Evolutionary conservation across 2,329 filamentous ascomycete genomes (phyloP).

Genomic region (Amylocarpus encephaloides): DNA sequence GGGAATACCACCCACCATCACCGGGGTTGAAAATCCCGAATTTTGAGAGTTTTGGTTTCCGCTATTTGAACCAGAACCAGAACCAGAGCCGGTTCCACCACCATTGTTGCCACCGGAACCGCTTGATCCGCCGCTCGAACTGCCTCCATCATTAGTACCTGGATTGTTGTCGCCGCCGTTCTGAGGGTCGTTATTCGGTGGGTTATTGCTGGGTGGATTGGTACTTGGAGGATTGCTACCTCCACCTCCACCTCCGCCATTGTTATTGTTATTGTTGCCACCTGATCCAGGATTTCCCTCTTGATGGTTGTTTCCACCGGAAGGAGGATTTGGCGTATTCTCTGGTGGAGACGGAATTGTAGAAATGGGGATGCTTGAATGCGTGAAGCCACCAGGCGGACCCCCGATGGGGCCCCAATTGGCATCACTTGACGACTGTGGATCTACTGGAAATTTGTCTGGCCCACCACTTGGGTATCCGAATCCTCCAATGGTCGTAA

Average conservation of each 20-base stretch:
- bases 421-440: neutral
- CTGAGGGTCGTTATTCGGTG: neutral
- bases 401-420: neutral
- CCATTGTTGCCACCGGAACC: neutral
- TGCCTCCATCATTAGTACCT: neutral
- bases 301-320: neutral
- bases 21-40: neutral
- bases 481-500: conserved; percentile 12
- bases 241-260: neutral
- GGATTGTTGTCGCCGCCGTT: neutral
- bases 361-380: conserved; percentile 1
- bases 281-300: neutral
- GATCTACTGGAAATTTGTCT: neutral
- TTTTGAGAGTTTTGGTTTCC: neutral
- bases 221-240: neutral
- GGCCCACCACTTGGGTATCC: conserved; percentile 8
- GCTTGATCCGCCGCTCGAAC: neutral
- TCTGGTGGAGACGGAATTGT: neutral
- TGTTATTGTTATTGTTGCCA: neutral
- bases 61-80: neutral
- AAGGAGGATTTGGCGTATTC: neutral
- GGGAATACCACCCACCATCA: neutral
- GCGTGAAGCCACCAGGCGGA: neutral
- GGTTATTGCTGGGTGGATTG: neutral
- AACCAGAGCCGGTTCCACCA: neutral